Evolutionary conservation across 2,329 filamentous ascomycete genomes (phyloP), one percentile per base, ranked within the genome.

Genomic region (Endothia cerciana): DNA sequence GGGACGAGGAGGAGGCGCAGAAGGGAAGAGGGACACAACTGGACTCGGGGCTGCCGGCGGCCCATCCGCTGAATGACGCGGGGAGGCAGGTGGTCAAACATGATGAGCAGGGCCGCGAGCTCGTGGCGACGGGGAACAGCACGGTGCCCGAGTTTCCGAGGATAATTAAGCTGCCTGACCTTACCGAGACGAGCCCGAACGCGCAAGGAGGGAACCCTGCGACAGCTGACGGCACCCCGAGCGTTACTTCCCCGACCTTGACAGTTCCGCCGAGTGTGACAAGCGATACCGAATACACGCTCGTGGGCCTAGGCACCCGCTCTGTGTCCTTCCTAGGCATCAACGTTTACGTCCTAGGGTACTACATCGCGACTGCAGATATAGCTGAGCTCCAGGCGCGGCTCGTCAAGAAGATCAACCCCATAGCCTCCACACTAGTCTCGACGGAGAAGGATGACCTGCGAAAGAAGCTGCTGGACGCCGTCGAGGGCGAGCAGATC

Each of bases 291-390:
- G 91, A 97, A 72, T 98, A 97, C 77, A 94, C 93, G 28, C 84
- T 98, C 0, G 85, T 98, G 7, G 95, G 95, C 0, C 80, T 97
- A 5, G 95, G 95, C 22, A 89, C 96, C 69, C 87, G 95, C 64
- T 93, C 91, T 0, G 95, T 99, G 40, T 96, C 91, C 30, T 97
- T 98, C 77, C 80, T 98, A 55, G 82, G 87, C 59, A 93, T 99
- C 55, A 90, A 97, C 76, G 95, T 99, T 62, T 99, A 99, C 79
- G 91, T 98, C 22, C 91, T 97, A 0, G 95, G 94, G 19, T 87
- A 96, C 72, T 99, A 99, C 80, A 85, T 98, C 33, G 92, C 93
- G 33, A 94, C 90, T 0, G 82, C 89, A 45, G 93, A 97, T 73
- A 88, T 99, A 66, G 88, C 89, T 4, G 83, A 85, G n/a, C 83